These are phyloP conservation scores for Psilocybe cubensis DNA, from an alignment of 768 basidiomycete genomes.

Conservation along the genomic window DNA sequence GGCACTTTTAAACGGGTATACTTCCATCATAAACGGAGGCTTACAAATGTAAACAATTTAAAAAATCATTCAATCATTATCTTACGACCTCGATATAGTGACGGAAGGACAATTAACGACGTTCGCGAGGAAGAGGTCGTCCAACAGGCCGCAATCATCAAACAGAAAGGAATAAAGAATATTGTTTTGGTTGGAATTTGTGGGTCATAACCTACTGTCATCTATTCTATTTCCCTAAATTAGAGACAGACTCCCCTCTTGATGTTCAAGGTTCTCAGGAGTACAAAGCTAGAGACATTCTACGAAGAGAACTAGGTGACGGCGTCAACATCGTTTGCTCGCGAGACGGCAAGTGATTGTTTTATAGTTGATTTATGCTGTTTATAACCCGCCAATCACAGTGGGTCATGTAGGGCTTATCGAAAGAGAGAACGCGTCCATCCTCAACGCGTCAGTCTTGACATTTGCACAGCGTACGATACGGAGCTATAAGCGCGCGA, in stretches of 20 bases:
- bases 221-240: not conserved
- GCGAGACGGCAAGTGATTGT: constrained; percentile 40
- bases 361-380: not conserved
- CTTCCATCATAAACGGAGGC: constrained; percentile 38
- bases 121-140: constrained; percentile 48
- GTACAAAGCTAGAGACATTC: constrained; percentile 33
- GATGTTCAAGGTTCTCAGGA: constrained; percentile 34
- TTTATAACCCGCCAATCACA: constrained; percentile 11
- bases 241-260: constrained; percentile 31
- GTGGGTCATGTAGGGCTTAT: constrained; percentile 63
- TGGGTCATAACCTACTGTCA: constrained; percentile 9
- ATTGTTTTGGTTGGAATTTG: constrained; percentile 35
- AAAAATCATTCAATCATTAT: not conserved
- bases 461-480: constrained; percentile 61
- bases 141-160: constrained; percentile 41
- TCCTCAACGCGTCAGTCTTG: constrained; percentile 68
- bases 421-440: constrained; percentile 70
- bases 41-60: constrained; percentile 46
- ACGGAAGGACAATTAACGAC: constrained; percentile 34
- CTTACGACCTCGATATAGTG: constrained; percentile 17
- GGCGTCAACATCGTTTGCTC: constrained; percentile 54
- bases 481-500: constrained; percentile 53
- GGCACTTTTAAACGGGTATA: constrained; percentile 32
- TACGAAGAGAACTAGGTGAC: constrained; percentile 35
- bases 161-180: constrained; percentile 30